These are phyloP conservation scores for Orobanche coerulescens DNA, from an alignment of 257 asterid species.

Conservation along the genomic window DNA sequence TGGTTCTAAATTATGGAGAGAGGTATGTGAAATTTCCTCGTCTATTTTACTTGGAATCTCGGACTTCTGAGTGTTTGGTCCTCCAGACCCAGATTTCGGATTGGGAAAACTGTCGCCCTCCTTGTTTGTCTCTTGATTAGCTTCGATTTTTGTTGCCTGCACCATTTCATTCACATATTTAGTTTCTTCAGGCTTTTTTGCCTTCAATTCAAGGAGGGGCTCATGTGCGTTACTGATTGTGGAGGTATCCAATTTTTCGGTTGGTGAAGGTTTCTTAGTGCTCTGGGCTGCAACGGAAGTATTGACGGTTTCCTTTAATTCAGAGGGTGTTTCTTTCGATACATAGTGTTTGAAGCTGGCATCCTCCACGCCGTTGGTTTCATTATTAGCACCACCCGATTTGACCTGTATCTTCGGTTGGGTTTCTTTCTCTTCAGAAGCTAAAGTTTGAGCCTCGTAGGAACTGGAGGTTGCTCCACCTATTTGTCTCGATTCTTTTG, in stretches of 20 bases:
- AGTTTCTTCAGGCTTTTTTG: constrained; percentile 31
- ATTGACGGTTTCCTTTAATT: constrained; percentile 17
- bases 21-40: constrained; percentile 18
- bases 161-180: constrained; percentile 45
- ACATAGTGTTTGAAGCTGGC: constrained; percentile 15
- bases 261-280: constrained; percentile 15
- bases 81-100: constrained; percentile 17
- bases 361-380: constrained; percentile 10
- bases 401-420: constrained; percentile 21
- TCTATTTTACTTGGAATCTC: constrained; percentile 22
- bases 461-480: constrained; percentile 23
- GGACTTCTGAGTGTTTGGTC: constrained; percentile 18
- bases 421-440: constrained; percentile 25
- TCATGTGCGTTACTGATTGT: constrained; percentile 13
- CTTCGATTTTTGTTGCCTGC: constrained; percentile 24
- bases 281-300: constrained; percentile 6
- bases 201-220: constrained; percentile 16
- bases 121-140: constrained; percentile 24
- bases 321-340: constrained; percentile 18
- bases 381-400: constrained; percentile 2
- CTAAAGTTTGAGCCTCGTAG: constrained; percentile 3
- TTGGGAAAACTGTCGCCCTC: constrained; percentile 18
- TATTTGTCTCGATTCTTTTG: constrained; percentile 24
- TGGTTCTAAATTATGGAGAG: constrained; percentile 24
- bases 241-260: constrained; percentile 21